A percentile compares a stretch with the other conserved stretches of the same genome.
These are phyloP conservation scores for Didymella pinodella DNA, from an alignment of 2,329 filamentous ascomycete genomes.

Conservation along the genomic window DNA sequence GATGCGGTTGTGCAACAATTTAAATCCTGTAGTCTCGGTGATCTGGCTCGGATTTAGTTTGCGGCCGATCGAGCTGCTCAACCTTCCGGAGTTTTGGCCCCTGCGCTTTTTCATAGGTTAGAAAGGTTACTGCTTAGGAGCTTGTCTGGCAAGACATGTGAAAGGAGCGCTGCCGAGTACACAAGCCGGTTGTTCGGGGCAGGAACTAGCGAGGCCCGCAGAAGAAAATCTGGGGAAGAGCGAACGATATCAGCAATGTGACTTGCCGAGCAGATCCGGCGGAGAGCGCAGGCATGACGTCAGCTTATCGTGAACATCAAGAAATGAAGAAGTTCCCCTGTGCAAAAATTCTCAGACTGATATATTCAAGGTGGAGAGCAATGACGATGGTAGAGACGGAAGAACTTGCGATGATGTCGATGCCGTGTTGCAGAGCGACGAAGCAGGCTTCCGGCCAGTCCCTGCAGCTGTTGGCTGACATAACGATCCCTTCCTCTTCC, in stretches of 20 bases:
- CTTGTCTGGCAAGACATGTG: constrained; percentile 3
- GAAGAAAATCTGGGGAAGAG: constrained; percentile 15
- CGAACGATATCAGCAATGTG: constrained; percentile 4
- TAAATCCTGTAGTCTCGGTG: not conserved
- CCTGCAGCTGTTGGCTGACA: constrained; percentile 22
- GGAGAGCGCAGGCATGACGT: constrained; percentile 16
- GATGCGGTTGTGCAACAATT: constrained; percentile 10
- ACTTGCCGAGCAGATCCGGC: constrained; percentile 15
- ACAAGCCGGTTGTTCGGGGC: constrained; percentile 13
- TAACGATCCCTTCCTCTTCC: constrained; percentile 17
- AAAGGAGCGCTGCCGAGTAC: constrained; percentile 7
- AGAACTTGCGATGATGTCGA: constrained; percentile 13
- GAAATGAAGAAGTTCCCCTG: constrained; percentile 17
- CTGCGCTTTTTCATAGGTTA: not conserved
- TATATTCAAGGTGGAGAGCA: constrained; percentile 11
- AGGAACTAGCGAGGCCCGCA: constrained; percentile 9
- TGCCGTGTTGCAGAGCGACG: constrained; percentile 1
- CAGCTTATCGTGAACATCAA: not conserved
- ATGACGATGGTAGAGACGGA: constrained; percentile 16
- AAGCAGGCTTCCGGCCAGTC: constrained; percentile 17
- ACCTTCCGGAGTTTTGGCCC: not conserved
- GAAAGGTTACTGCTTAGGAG: not conserved
- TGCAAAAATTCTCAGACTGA: not conserved
- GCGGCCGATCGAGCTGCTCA: constrained; percentile 1
- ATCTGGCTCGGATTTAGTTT: constrained; percentile 4